A percentile compares a stretch with the other conserved stretches of the same genome.
Conservation (phyloP, 208 protist species). For the Endotrypanum monterogeii region DNA sequence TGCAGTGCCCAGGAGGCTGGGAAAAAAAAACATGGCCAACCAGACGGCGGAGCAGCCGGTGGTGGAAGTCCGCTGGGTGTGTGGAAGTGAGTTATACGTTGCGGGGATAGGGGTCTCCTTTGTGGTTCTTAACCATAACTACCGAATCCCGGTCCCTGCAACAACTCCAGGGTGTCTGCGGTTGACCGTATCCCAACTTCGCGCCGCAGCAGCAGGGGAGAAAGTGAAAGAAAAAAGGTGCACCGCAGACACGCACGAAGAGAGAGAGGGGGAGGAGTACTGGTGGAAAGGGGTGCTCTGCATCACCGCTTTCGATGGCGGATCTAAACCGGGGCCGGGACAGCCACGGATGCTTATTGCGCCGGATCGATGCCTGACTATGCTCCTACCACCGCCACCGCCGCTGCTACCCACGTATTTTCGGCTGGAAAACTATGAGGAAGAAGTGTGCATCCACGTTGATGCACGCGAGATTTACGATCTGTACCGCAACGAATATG, state of each 20-base stretch:
- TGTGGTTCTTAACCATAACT: slow-evolving; percentile 8
- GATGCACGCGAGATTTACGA: slow-evolving; percentile 5
- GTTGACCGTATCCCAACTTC: slow-evolving; percentile 1
- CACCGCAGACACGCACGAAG: neutral
- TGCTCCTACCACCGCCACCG: slow-evolving; percentile 19
- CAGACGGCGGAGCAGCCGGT: neutral
- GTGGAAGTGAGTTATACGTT: neutral
- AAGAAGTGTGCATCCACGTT: slow-evolving; percentile 9
- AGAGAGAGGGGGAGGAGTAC: neutral
- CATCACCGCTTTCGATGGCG: slow-evolving; percentile 9
- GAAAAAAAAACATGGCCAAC: neutral
- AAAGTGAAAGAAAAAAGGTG: neutral
- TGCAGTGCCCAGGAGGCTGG: too few relatives aligned
- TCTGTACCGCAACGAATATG: neutral
- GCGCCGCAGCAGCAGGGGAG: neutral
- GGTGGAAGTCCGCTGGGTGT: slow-evolving; percentile 17
- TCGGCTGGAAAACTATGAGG: slow-evolving; percentile 3
- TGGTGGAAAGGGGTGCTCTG: slow-evolving; percentile 15
- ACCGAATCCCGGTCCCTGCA: neutral
- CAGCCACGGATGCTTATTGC: neutral
- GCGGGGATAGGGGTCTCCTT: neutral
- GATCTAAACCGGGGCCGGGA: neutral
- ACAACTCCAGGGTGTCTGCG: neutral
- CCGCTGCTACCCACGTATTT: neutral
- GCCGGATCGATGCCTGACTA: slow-evolving; percentile 8